Evolutionary conservation across 768 basidiomycete species (phyloP), one percentile per base, ranked within the genome.

Genomic region (Lactifluus rugatus): DNA sequence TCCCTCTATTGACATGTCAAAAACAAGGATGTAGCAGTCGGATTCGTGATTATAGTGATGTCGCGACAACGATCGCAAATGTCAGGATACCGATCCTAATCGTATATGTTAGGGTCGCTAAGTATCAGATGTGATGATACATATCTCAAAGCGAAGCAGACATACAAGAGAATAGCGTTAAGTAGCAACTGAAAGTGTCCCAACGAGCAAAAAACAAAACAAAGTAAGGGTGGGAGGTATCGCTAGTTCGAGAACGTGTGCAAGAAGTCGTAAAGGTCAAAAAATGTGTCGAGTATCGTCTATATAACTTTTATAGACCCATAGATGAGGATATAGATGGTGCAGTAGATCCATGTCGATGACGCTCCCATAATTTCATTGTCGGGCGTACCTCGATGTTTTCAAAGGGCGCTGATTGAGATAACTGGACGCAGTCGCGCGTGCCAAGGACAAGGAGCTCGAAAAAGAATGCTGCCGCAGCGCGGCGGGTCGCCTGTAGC

Each of bases 381-480:
- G 93, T 95, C 26, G 83, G 85, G 10, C 78, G 73, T 32, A 97
- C 76, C 66, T 87, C 81, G 57, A 98, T 96, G 70, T 95, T 92
- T 61, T 84, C 87, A 67, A 91, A 96, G 0, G 91, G 75, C 8
- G 74, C 75, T 5, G 69, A 66, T 69, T 99, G 96, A 7, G 81
- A 73, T 45, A 99, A 71, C 65, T 87, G 83, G 64, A 99, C 75
- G 68, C 89, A 93, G 70, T 97, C 94, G 34, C 90, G 85, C 4
- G 95, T 97, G 10, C 92, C 86, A 1, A 99, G 81, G 1, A 98
- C 92, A 28, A 99, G 84, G 34, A 97, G 73, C 71, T 99, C 96
- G 69, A 99, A 99, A 78, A 99, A 99, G 77, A 99, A 97, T 2
- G 92, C 85, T 1, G 95, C 83, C 1, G 95, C 93, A 13, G 93